Evolutionary conservation across 371 early-diverging fungal species (phyloP).

Genomic region (Mucor circinelloides): DNA sequence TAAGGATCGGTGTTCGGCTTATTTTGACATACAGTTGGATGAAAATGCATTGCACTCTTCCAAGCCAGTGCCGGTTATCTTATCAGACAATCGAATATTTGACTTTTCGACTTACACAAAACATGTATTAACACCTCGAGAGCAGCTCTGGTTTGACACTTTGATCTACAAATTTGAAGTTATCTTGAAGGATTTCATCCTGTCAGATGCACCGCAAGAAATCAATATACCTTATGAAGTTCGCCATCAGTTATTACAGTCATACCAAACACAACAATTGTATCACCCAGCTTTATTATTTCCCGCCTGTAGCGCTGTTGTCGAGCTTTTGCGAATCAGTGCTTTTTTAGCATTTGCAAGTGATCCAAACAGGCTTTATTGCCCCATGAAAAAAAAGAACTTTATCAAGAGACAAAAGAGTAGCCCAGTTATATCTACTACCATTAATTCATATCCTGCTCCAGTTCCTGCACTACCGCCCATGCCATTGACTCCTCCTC

Average conservation of each 20-base stretch:
- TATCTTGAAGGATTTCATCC: conserved; percentile 32
- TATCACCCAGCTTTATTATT: conserved; percentile 41
- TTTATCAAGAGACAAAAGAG: background rate
- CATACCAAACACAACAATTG: conserved; percentile 22
- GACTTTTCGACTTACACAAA: conserved; percentile 11
- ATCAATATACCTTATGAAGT: conserved; percentile 47
- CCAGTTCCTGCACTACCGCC: background rate
- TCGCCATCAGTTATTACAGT: conserved; percentile 29
- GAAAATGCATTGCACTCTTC: background rate
- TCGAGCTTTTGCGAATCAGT: conserved; percentile 41
- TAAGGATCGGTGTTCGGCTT: conserved; percentile 12
- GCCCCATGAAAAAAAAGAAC: background rate
- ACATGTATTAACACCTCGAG: conserved; percentile 18
- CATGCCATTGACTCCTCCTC: background rate
- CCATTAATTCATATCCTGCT: background rate
- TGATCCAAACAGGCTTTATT: conserved; percentile 23
- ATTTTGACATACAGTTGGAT: background rate
- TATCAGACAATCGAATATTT: conserved; percentile 14
- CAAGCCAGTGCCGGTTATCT: background rate
- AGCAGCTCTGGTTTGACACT: conserved; percentile 26
- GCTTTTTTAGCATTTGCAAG: conserved; percentile 47
- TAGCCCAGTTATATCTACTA: background rate
- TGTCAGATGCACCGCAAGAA: conserved; percentile 41
- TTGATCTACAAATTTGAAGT: conserved; percentile 32
- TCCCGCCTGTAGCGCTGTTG: conserved; percentile 36